Percentiles rank a stretch among this genome's conserved stretches.
phyloP scores from a whole-genome alignment of 2,329 filamentous ascomycete species.

The Fusarium tjaetaba region DNA sequence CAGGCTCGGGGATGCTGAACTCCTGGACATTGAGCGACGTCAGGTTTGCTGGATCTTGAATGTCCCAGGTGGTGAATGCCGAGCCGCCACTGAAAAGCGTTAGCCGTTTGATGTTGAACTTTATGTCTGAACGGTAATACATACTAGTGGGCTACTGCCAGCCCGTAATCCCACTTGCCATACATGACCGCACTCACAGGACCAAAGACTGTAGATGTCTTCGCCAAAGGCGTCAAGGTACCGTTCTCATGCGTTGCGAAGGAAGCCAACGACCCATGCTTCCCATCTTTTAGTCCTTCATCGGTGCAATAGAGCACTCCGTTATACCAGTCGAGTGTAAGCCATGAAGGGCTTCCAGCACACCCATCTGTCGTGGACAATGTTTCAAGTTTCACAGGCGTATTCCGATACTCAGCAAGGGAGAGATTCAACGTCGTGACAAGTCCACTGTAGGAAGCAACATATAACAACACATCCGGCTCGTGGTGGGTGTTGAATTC shows the following conservation, averaged over 20 bases:
- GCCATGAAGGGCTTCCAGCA: conserved; percentile 67
- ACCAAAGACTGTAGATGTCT: conserved; percentile 49
- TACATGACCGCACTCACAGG: conserved; percentile 58
- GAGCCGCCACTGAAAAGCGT: conserved; percentile 49
- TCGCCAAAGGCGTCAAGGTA: conserved; percentile 51
- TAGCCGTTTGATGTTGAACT: background rate
- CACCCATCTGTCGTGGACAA: conserved; percentile 59
- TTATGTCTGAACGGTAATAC: conserved; percentile 30
- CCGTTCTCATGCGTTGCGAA: conserved; percentile 53
- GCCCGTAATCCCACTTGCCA: conserved; percentile 52
- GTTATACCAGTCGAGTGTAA: conserved; percentile 63
- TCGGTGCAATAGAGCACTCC: conserved; percentile 68
- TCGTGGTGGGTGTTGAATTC: background rate
- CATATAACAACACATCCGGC: conserved; percentile 50
- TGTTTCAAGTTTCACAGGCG: conserved; percentile 49
- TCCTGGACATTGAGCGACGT: conserved; percentile 50
- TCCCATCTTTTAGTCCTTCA: conserved; percentile 60
- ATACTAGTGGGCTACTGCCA: conserved; percentile 59
- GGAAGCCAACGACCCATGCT: conserved; percentile 58
- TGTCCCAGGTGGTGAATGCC: conserved; percentile 57
- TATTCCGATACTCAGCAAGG: conserved; percentile 21
- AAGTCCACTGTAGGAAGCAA: conserved; percentile 59
- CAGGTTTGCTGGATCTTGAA: conserved; percentile 51
- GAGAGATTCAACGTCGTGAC: conserved; percentile 60
- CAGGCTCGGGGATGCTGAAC: conserved; percentile 53